Evolutionary conservation across 2,329 filamentous ascomycete genomes (phyloP).

Genomic region (Eutypa lata): DNA sequence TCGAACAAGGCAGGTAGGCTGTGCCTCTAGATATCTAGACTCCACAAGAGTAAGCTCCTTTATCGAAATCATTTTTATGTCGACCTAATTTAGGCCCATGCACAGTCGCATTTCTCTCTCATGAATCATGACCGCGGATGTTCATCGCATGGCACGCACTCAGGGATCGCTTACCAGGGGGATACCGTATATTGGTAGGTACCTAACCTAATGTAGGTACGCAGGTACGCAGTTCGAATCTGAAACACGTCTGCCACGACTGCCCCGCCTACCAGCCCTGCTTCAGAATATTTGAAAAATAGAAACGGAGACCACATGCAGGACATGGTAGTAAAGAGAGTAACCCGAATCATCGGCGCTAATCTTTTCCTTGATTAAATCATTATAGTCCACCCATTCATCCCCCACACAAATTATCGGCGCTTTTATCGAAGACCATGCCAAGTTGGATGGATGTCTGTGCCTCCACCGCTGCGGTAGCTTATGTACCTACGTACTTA

Average conservation of each 20-base stretch:
- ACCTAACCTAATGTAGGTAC: neutral
- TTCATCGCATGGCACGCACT: neutral
- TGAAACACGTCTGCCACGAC: neutral
- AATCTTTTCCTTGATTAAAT: neutral
- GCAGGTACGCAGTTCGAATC: neutral
- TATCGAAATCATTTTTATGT: no score
- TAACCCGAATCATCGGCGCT: neutral
- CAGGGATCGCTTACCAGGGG: neutral
- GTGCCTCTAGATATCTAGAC: no score
- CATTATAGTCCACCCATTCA: neutral
- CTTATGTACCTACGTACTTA: neutral
- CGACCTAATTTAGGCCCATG: no score
- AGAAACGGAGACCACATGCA: no score
- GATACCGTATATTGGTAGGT: neutral
- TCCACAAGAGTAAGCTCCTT: no score
- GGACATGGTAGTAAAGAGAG: no score
- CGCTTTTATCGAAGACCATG: neutral
- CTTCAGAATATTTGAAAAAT: neutral
- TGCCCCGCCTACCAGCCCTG: neutral
- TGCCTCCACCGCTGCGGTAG: neutral
- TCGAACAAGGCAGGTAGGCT: no score
- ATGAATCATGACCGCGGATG: no score
- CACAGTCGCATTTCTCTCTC: no score
- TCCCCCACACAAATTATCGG: neutral
- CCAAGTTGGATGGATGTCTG: neutral